phyloP scores from a whole-genome alignment of 2,329 filamentous ascomycete species.

The Thelonectria discophora region DNA sequence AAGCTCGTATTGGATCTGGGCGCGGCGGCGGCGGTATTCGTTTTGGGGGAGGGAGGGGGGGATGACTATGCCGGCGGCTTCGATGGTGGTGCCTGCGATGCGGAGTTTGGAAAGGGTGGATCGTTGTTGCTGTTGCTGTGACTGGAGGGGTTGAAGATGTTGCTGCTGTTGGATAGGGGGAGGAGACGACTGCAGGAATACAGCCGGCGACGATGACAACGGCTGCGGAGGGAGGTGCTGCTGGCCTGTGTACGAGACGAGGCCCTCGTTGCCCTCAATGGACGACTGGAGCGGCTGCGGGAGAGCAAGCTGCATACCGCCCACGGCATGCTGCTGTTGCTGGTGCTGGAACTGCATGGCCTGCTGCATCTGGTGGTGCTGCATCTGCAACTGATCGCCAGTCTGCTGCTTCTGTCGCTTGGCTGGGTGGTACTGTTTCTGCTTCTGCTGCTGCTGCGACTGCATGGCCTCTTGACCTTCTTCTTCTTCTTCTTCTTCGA shows the following conservation, averaged over 20 bases:
- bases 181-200: not conserved
- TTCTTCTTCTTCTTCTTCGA: too few species aligned
- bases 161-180: not conserved
- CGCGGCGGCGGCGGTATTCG: conserved; percentile 34
- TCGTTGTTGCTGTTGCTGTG: not conserved
- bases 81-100: conserved; percentile 6
- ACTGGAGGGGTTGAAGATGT: too few species aligned
- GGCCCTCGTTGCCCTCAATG: not conserved
- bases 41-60: conserved; percentile 23
- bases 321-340: not conserved
- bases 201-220: not conserved
- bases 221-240: too few species aligned
- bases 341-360: not conserved
- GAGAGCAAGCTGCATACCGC: not conserved
- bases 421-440: not conserved
- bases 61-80: conserved; percentile 33
- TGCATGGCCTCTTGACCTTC: too few species aligned
- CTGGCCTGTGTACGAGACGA: too few species aligned
- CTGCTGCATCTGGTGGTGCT: not conserved
- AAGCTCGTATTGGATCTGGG: conserved; percentile 33
- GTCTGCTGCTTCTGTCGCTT: not conserved
- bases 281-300: not conserved
- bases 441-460: too few species aligned
- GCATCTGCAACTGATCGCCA: too few species aligned
- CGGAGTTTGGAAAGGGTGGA: not conserved